Evolutionary conservation across 768 basidiomycete genomes (phyloP).

Genomic region (Dacryopinax spathularia): DNA sequence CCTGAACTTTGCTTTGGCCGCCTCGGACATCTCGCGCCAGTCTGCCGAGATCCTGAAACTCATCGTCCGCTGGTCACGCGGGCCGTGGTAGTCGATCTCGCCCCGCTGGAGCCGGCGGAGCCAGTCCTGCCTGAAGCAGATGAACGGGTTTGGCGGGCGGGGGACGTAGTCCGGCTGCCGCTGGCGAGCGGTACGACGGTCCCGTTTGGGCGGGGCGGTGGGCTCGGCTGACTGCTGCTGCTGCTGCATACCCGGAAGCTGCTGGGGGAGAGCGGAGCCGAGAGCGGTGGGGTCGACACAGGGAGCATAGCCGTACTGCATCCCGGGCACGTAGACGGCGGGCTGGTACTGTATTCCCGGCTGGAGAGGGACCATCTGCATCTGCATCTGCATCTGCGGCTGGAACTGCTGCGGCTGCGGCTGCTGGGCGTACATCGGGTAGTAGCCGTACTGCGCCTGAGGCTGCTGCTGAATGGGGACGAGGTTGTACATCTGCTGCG

Average conservation of each 20-base stretch:
- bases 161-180: constrained; percentile 10
- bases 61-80: background rate
- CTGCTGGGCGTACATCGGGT: background rate
- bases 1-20: constrained; percentile 6
- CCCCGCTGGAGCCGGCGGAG: background rate
- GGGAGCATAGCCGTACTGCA: background rate
- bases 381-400: background rate
- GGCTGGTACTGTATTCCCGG: background rate
- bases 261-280: background rate
- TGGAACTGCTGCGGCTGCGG: background rate
- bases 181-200: constrained; percentile 6
- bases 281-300: background rate
- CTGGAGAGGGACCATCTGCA: background rate
- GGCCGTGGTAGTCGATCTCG: background rate
- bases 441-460: background rate
- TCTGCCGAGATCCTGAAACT: constrained; percentile 7
- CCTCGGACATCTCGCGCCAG: constrained; percentile 8
- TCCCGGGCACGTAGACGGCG: background rate
- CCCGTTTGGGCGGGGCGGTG: background rate
- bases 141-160: constrained; percentile 11
- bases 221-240: background rate
- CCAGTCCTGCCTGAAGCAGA: constrained; percentile 10
- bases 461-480: background rate
- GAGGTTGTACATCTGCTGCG: background rate
- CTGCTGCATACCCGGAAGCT: background rate